Evolutionary conservation across 495 filamentous ascomycete genomes (phyloP).

Genomic region (Astrothelium subdiscretum): DNA sequence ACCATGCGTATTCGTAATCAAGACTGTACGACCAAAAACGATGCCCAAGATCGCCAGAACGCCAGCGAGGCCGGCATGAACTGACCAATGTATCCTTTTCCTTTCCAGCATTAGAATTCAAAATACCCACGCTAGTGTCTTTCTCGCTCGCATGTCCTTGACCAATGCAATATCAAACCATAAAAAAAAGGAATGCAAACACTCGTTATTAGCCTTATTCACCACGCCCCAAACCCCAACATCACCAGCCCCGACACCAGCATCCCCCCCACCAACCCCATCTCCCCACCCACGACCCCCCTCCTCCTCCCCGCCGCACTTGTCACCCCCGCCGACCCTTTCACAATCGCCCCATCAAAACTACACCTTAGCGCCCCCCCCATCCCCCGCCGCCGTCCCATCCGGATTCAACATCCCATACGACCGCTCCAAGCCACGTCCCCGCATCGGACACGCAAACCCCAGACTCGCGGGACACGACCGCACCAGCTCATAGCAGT

Average conservation of each 20-base stretch:
- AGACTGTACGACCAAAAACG: background rate
- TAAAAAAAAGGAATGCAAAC: no score
- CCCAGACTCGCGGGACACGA: slow-evolving; percentile 69
- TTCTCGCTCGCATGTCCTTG: no score
- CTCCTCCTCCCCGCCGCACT: background rate
- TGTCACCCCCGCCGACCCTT: background rate
- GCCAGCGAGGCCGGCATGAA: no score
- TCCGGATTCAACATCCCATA: slow-evolving; percentile 40
- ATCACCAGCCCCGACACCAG: background rate
- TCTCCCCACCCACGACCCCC: background rate
- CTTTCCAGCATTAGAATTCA: no score
- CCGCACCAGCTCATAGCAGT: slow-evolving; percentile 74
- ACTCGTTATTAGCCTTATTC: no score
- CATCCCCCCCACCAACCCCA: background rate
- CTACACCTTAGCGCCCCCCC: background rate
- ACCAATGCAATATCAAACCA: no score
- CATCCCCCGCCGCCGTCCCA: background rate
- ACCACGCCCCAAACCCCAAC: background rate
- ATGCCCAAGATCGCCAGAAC: background rate
- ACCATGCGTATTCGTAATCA: no score
- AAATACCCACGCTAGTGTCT: no score
- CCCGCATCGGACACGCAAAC: slow-evolving; percentile 62
- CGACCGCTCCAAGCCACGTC: slow-evolving; percentile 44
- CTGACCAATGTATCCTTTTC: no score
- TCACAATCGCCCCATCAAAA: background rate